phyloP scores from a whole-genome alignment of 495 filamentous ascomycete species.

The Penicillium dipodomyicola region DNA sequence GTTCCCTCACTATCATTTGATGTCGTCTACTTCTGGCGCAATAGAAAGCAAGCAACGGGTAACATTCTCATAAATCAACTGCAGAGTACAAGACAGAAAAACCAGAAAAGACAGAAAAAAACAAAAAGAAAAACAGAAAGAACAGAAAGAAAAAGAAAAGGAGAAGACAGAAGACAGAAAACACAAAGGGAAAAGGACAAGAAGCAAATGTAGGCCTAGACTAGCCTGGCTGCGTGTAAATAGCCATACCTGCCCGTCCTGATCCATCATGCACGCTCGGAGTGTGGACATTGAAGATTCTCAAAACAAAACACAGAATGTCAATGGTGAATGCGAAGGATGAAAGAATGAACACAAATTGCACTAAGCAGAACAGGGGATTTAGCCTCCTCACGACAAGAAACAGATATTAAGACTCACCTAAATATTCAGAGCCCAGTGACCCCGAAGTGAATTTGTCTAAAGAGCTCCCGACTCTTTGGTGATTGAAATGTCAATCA shows the following conservation, averaged over 20 bases:
- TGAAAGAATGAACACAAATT: not conserved
- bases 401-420: not conserved
- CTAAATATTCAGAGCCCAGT: not conserved
- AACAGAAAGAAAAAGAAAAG: no score
- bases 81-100: no score
- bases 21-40: no score
- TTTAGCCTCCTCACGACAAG: not conserved
- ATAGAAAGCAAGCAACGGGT: no score
- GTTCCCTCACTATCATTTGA: no score
- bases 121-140: no score
- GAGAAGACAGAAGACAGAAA: no score
- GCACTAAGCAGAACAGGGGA: not conserved
- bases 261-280: not conserved
- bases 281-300: not conserved
- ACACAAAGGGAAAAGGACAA: no score
- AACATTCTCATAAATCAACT: no score
- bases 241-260: not conserved
- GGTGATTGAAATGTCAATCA: not conserved
- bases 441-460: not conserved
- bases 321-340: not conserved
- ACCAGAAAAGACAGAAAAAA: no score
- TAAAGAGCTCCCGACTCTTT: not conserved
- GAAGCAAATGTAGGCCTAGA: no score
- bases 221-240: no score
- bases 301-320: not conserved